A percentile compares a stretch with the other conserved stretches of the same genome.
These are phyloP conservation scores for Dryas integrifolia DNA, from an alignment of 331 rosid species.

Conservation along the genomic window DNA sequence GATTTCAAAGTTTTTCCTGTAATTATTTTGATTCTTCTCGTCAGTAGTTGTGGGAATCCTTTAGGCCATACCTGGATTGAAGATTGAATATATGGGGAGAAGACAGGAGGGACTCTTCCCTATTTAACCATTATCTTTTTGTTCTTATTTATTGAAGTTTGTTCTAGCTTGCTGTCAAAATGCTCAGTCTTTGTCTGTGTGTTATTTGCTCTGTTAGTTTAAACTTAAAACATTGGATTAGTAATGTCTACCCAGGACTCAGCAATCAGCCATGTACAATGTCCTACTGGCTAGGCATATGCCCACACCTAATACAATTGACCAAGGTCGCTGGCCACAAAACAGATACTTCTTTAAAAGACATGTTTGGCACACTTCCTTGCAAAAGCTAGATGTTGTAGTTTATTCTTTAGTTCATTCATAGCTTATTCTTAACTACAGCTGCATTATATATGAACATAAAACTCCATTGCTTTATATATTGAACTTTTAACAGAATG, in stretches of 20 bases:
- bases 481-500: background rate
- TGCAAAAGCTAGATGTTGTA: background rate
- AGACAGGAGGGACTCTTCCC: background rate
- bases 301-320: too few species aligned
- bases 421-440: background rate
- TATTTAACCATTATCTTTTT: background rate
- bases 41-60: background rate
- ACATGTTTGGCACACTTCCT: background rate
- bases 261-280: background rate
- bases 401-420: background rate
- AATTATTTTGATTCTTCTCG: background rate
- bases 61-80: background rate
- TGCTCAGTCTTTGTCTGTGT: background rate
- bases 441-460: background rate
- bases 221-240: background rate
- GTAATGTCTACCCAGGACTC: background rate
- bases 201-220: slow-evolving; percentile 6
- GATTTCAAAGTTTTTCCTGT: background rate
- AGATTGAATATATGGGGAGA: background rate
- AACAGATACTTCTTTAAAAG: background rate
- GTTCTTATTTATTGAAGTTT: slow-evolving; percentile 1
- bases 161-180: background rate
- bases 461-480: background rate
- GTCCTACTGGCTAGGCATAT: background rate
- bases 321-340: background rate